Percentiles rank a stretch among this genome's conserved stretches.
Conservation (phyloP, 106 monocot genomes). For the Dendrobium nobile region DNA sequence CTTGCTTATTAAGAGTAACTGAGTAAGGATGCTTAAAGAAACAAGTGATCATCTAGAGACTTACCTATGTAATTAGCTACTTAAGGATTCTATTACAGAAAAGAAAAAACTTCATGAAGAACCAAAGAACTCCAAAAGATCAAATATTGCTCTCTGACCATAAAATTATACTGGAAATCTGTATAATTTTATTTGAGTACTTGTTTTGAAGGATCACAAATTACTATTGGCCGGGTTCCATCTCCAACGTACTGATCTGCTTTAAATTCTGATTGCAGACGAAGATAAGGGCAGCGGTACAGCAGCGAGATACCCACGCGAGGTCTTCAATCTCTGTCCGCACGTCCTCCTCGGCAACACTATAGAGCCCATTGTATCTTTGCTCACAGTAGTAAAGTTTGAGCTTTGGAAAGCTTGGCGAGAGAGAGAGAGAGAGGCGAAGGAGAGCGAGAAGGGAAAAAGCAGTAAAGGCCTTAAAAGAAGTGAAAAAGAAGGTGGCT, state of each 20-base stretch:
- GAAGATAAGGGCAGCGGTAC: neutral
- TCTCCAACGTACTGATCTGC: neutral
- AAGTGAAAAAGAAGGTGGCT: neutral
- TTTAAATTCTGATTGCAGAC: conserved; percentile 6
- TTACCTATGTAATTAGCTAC: no score
- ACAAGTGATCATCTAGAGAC: no score
- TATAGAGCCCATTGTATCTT: neutral
- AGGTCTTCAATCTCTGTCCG: neutral
- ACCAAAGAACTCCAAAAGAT: no score
- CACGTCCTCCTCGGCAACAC: neutral
- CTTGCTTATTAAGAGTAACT: no score
- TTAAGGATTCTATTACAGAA: no score
- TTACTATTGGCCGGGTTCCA: neutral
- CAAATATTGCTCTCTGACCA: no score
- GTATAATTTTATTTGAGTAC: no score
- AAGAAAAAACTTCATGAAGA: no score
- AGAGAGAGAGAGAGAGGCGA: neutral
- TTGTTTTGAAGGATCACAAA: no score
- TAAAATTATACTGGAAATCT: no score
- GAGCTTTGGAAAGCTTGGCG: neutral
- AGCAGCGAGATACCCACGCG: conserved; percentile 18
- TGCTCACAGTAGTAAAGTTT: neutral
- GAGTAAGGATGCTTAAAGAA: no score
- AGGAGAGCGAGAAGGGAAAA: neutral
- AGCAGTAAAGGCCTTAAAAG: conserved; percentile 3